These are phyloP conservation scores for Luvunga scandens DNA, from an alignment of 345 rosid genomes.

Conservation along the genomic window DNA sequence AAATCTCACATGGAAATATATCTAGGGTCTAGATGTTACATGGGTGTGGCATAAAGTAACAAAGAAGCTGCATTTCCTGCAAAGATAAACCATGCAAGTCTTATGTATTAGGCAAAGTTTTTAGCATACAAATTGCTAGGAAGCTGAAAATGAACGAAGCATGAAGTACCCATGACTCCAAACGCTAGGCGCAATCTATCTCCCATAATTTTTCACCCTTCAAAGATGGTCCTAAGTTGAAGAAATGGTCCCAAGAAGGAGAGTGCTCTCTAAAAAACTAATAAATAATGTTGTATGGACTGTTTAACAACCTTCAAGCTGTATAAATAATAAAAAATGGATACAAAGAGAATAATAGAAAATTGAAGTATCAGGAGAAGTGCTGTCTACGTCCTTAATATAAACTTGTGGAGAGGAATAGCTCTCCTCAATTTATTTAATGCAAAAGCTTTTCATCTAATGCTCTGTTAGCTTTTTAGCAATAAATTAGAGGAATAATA, in stretches of 20 bases:
- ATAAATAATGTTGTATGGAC: slow-evolving; percentile 3
- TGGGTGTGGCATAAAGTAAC: slow-evolving; percentile 66
- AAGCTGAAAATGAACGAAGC: background rate
- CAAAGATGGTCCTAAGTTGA: slow-evolving; percentile 14
- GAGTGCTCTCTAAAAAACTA: background rate
- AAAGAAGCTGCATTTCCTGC: slow-evolving; percentile 87
- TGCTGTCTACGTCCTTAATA: slow-evolving; percentile 23
- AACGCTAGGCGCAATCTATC: slow-evolving; percentile 57
- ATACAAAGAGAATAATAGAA: slow-evolving; percentile 21
- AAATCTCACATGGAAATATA: background rate
- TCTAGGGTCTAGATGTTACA: slow-evolving; percentile 36
- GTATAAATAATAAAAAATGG: slow-evolving; percentile 31
- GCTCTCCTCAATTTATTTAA: slow-evolving; percentile 3
- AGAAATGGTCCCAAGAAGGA: slow-evolving; percentile 13
- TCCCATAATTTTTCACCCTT: slow-evolving; percentile 34
- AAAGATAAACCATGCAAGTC: slow-evolving; percentile 16
- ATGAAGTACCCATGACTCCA: slow-evolving; percentile 57
- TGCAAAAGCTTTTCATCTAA: slow-evolving; percentile 6
- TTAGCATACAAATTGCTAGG: background rate
- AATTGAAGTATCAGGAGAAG: slow-evolving; percentile 16
- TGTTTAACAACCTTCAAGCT: slow-evolving; percentile 10
- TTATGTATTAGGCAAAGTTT: background rate
- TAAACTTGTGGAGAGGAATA: slow-evolving; percentile 32
- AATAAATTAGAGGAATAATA: background rate
- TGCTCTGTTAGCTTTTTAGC: background rate